Conservation (phyloP, 192 early-diverging fungal genomes). For the Physocladia obscura region DNA sequence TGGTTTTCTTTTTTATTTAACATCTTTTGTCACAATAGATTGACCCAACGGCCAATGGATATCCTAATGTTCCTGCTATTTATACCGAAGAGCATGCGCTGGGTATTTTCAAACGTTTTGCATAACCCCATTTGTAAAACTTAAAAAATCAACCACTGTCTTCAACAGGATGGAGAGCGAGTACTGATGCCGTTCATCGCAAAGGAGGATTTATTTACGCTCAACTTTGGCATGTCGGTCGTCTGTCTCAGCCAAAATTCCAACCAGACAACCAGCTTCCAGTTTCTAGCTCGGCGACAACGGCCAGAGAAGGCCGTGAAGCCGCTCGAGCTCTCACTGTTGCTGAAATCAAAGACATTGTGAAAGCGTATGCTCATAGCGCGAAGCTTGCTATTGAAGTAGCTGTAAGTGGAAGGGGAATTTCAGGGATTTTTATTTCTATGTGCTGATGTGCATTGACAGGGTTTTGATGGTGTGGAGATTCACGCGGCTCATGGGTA, state of each 20-base stretch:
- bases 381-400: conserved; percentile 35
- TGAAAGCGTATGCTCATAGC: conserved; percentile 60
- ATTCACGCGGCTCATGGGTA: conserved; percentile 92
- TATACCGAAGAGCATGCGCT: conserved; percentile 1
- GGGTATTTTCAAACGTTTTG: too few relatives aligned
- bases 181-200: conserved; percentile 55
- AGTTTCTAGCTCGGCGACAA: not conserved
- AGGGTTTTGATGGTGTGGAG: conserved; percentile 88
- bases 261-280: not conserved
- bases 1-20: not conserved
- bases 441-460: too few relatives aligned
- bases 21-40: not conserved
- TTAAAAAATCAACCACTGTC: too few relatives aligned
- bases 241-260: not conserved
- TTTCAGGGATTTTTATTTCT: conserved; percentile 11
- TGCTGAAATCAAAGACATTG: conserved; percentile 64
- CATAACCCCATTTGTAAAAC: too few relatives aligned
- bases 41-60: conserved; percentile 18
- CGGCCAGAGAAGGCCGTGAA: not conserved
- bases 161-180: conserved; percentile 48
- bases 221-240: conserved; percentile 53
- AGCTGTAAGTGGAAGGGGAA: too few relatives aligned
- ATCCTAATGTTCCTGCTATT: conserved; percentile 10
- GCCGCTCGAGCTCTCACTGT: conserved; percentile 56
- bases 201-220: conserved; percentile 55